These are phyloP conservation scores for Debaryomyces coudertii DNA, from an alignment of 1,139 yeast genomes.

Conservation along the genomic window DNA sequence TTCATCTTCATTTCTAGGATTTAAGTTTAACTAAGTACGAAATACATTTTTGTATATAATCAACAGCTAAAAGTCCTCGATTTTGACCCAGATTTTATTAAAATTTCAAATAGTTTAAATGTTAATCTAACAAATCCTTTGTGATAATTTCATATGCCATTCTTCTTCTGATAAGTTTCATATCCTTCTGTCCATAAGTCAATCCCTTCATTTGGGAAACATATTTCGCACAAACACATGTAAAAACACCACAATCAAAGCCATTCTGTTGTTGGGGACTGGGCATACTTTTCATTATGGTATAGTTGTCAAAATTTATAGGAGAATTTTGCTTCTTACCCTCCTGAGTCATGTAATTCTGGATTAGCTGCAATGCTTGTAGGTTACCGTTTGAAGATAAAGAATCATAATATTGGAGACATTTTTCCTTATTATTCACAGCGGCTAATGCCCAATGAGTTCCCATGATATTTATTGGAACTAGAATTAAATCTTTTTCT, in stretches of 20 bases:
- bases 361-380: constrained; percentile 55
- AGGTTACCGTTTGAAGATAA: constrained; percentile 60
- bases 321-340: constrained; percentile 46
- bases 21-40: constrained; percentile 9
- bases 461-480: constrained; percentile 81
- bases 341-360: constrained; percentile 64
- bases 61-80: neutral
- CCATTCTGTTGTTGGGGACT: constrained; percentile 92
- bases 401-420: constrained; percentile 79
- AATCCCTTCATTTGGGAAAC: constrained; percentile 53
- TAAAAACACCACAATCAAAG: constrained; percentile 92
- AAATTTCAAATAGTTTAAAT: neutral
- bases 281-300: constrained; percentile 36
- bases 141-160: constrained; percentile 61
- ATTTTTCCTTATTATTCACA: constrained; percentile 60
- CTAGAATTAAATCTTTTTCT: constrained; percentile 64
- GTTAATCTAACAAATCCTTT: constrained; percentile 20
- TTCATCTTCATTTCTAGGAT: constrained; percentile 16
- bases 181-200: constrained; percentile 68
- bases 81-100: neutral
- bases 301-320: constrained; percentile 37
- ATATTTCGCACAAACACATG: constrained; percentile 76
- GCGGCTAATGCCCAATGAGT: constrained; percentile 95
- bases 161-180: constrained; percentile 65
- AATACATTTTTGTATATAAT: neutral